Percentiles rank a stretch among this genome's conserved stretches.
phyloP scores from a whole-genome alignment of 2,329 filamentous ascomycete genomes.

The Thelonectria discophora region DNA sequence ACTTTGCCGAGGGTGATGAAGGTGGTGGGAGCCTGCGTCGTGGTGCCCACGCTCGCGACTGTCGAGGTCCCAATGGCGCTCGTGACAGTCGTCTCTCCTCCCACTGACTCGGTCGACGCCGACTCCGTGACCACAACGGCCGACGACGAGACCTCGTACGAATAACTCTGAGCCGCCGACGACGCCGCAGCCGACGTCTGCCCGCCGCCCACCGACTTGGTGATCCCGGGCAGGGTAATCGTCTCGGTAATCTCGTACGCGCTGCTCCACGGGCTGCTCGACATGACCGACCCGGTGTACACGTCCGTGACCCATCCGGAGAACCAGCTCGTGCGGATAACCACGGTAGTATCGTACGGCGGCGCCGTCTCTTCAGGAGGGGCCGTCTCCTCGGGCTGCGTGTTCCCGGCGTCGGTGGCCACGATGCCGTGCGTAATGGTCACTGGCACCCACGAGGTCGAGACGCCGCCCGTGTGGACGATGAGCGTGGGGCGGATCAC shows the following conservation, averaged over 20 bases:
- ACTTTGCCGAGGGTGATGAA: constrained; percentile 38
- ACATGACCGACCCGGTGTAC: neutral
- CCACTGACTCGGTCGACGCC: constrained; percentile 25
- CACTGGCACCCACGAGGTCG: neutral
- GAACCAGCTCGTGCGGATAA: neutral
- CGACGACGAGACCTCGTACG: neutral
- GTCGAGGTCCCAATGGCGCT: constrained; percentile 20
- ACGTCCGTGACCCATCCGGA: neutral
- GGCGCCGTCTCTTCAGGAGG: neutral
- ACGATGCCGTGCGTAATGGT: neutral
- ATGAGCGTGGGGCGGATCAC: neutral
- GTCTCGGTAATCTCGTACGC: constrained; percentile 20
- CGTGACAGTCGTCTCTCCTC: constrained; percentile 12
- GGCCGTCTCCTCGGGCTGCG: too few species aligned
- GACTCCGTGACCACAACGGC: constrained; percentile 18
- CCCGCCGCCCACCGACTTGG: too few species aligned
- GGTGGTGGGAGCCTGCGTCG: constrained; percentile 36
- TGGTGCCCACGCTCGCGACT: constrained; percentile 32
- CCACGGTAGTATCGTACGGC: neutral
- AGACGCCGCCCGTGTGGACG: neutral
- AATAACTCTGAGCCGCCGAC: neutral
- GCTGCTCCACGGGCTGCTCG: neutral
- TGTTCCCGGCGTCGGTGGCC: too few species aligned
- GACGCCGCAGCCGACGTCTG: too few species aligned
- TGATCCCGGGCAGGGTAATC: neutral